Evolutionary conservation across 768 basidiomycete genomes (phyloP), one percentile per base, ranked within the genome.

Genomic region (Tricholoma sp.): DNA sequence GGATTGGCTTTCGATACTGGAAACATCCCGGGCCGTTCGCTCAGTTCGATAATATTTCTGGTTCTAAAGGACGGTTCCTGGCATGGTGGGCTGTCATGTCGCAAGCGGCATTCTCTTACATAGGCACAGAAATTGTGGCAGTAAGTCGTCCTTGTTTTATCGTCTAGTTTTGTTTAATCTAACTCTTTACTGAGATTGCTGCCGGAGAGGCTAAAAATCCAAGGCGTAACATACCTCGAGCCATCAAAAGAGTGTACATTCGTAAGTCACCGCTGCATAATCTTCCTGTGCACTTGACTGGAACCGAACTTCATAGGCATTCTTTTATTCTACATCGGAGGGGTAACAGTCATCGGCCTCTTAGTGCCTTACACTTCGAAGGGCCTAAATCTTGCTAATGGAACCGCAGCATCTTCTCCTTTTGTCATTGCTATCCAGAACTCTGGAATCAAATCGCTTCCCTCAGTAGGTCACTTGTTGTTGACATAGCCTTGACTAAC

Each of bases 201-300:
- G 91, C 91, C 24, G 91, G 87, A n/a, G 92, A 93, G 69, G 87
- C 91, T 0, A 92, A 89, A 71, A 95, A 95, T 71, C 94, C 94
- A 6, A 77, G 90, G 24, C 76, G 80, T 18, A 82, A 81, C 62
- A 63, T 83, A 36, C 81, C 80, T 6, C 77, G 78, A 61, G 87
- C 88, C 0, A 89, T 91, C 65, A 80, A 75, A 68, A 77, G 84
- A 45, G 87, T 89, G 49, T 91, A 87, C 71, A 80, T 86, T 62
- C 84, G 89, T 79, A 56, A 59, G 71, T 69, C 28, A 8, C 29
- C 1, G 13, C 11, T n/a, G 8, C 7, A 7, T 2, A 15, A 24
- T 24, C 8, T 52, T 29, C 28, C 36, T 5, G 17, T 24, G 18
- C 24, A 36, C 13, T 12, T 15, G 24, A n/a, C 39, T 60, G 11